These are phyloP conservation scores for Coemansia erecta DNA, from an alignment of 192 early-diverging fungal genomes.

Conservation along the genomic window DNA sequence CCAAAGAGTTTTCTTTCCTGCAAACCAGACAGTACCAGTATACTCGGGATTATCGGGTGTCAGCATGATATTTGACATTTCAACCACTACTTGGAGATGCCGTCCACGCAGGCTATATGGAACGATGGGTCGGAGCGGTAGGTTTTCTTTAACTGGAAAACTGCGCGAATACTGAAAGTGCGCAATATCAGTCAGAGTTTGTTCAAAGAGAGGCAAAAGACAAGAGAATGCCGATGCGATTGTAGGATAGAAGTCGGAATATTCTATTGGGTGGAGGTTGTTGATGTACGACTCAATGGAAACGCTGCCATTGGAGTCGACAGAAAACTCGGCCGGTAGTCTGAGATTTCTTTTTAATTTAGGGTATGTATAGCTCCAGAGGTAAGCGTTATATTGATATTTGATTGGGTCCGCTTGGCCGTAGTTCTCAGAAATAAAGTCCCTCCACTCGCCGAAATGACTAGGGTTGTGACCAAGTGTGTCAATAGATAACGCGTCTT, in stretches of 20 bases:
- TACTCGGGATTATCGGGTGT: constrained; percentile 63
- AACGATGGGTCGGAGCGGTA: constrained; percentile 19
- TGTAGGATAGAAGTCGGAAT: constrained; percentile 53
- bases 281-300: constrained; percentile 68
- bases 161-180: neutral
- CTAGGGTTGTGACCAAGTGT: constrained; percentile 31
- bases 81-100: constrained; percentile 65
- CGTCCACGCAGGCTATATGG: constrained; percentile 43
- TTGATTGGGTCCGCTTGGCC: too few relatives aligned
- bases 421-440: too few relatives aligned
- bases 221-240: constrained; percentile 53
- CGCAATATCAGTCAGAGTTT: constrained; percentile 37
- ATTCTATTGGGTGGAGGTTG: constrained; percentile 61
- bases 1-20: constrained; percentile 58
- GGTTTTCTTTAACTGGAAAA: too few relatives aligned
- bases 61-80: constrained; percentile 67
- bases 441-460: constrained; percentile 11
- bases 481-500: constrained; percentile 20
- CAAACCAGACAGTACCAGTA: constrained; percentile 61
- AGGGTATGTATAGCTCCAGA: too few relatives aligned
- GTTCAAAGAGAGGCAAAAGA: constrained; percentile 67
- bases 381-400: too few relatives aligned
- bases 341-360: constrained; percentile 30
- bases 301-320: constrained; percentile 52
- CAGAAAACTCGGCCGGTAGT: constrained; percentile 66